Evolutionary conservation across 371 early-diverging fungal species (phyloP), one percentile per base, ranked within the genome.

Genomic region (Mucor sp.): DNA sequence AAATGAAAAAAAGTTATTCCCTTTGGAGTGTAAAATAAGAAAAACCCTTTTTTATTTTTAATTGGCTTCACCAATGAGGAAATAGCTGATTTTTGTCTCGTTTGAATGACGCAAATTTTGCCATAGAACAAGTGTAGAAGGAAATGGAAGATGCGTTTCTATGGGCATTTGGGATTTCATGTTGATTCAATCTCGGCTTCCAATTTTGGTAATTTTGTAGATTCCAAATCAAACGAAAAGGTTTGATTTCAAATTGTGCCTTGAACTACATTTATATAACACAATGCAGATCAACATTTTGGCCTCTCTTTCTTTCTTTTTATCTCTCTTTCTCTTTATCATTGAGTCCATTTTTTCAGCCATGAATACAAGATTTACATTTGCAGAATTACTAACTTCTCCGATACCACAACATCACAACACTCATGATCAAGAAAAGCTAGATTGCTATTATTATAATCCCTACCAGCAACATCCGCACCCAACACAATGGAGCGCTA

Each of bases 311-410:
- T 43, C 17, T 41, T 41, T 41, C 33, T 23, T 11, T 60, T 0
- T 14, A 4, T 23, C 5, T 57, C 57, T 57, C 30, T 44, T 14
- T 37, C n/a, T 21, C 48, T 8, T 47, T 23, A 2, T 21, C 48
- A 17, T 47, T 47, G 21, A n/a, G 15, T 44, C 47, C 1, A 15
- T 44, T 44, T 2, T 30, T 44, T 23, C 27, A 25, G 23, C 14
- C 25, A 53, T 56, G 56, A 32, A 56, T 58, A 58, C 37, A 21
- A 58, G 58, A 37, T 58, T 58, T 59, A 43, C 69, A 33, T 60
- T 65, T 23, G 63, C 67, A 33, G 71, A 61, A 56, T 21, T 23
- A 27, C 30, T 39, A 28, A 19, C 25, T 14, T 33, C 53, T 44
- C 58, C 58, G 35, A 58, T 57, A 19, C 28, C 32, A 14, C 57